phyloP scores from a whole-genome alignment of 1,284 basidiomycete species.

The Thecaphora frezii region DNA sequence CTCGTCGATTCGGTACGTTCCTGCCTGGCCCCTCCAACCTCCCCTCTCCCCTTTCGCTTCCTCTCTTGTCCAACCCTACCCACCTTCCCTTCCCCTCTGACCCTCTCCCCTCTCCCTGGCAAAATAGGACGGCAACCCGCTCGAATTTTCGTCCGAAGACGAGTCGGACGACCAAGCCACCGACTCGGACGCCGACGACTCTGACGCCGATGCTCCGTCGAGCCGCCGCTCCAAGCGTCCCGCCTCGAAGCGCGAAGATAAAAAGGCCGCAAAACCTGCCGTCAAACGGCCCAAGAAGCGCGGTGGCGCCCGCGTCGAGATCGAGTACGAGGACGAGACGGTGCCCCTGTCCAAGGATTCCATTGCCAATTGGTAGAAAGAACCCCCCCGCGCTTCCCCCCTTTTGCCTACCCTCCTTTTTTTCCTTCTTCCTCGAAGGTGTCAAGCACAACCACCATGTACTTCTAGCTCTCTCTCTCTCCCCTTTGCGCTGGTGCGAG shows the following conservation, averaged over 20 bases:
- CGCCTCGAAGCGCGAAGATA: conserved; percentile 5
- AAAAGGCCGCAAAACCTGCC: not conserved
- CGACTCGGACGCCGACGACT: conserved; percentile 16
- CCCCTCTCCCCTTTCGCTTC: not conserved
- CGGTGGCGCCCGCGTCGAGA: conserved; percentile 71
- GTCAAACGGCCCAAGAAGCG: not conserved
- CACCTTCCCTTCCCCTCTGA: not conserved
- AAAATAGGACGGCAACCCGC: conserved; percentile 3
- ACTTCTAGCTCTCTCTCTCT: too few species aligned
- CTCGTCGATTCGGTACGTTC: conserved; percentile 17
- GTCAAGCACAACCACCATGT: too few species aligned
- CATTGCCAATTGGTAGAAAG: conserved; percentile 53
- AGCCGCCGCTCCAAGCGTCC: not conserved
- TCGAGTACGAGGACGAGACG: conserved; percentile 91
- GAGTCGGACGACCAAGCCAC: conserved; percentile 25
- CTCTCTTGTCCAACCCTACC: not conserved
- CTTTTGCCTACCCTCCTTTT: too few species aligned
- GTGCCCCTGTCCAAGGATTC: conserved; percentile 66
- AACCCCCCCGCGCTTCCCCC: too few species aligned
- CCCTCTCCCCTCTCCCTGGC: not conserved
- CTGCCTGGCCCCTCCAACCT: not conserved
- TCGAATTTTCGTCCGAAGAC: conserved; percentile 24
- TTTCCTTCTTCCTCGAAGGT: not conserved
- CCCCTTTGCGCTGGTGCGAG: too few species aligned
- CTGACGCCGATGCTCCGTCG: conserved; percentile 4